Evolutionary conservation across 2,329 filamentous ascomycete species (phyloP), one percentile per base, ranked within the genome.

Genomic region (Colletotrichum graminicola): DNA sequence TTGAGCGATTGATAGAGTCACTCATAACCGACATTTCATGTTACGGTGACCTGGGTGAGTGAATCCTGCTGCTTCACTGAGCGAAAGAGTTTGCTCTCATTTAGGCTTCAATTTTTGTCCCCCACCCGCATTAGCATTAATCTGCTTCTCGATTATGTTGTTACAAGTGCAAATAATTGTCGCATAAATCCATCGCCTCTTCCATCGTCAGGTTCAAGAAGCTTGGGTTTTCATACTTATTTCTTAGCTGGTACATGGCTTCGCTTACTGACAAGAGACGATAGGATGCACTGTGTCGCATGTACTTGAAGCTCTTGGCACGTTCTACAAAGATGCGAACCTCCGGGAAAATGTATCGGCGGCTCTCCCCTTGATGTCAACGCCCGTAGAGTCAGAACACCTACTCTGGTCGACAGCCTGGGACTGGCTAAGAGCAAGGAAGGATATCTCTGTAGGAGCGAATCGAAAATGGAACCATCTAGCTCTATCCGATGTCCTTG

Each of bases 351-450:
- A 73, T 71, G 34, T 49, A 51, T 32, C 18, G 4, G 34, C 52
- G 43, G 29, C 39, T 29, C 49, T 52, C 3, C 21, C 39, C 23
- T 29, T 45, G 14, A 29, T 7, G 45, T 39, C 55, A 56, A 51
- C 26, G 21, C 49, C 43, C 18, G 34, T 23, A 16, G 54, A 52
- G 21, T 52, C 72, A 23, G 60, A 59, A 7, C 70, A 73, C 45
- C 51, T 72, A 14, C 43, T 73, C 5, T 73, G 70, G 52, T 70
- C 71, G 26, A 67, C 68, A 10, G 65, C 75, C 29, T 76, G 75
- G 75, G 72, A 75, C 29, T 77, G 76, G 76, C 64, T 77, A 21
- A 73, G 70, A 34, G 69, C 55, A 10, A 74, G 74, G 55, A 73
- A 73, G n/a, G 75, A 75, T 41, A 62, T 77, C n/a, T 74, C 71